These are phyloP conservation scores for Eucalyptus paniculata DNA, from an alignment of 345 rosid genomes.

Conservation along the genomic window DNA sequence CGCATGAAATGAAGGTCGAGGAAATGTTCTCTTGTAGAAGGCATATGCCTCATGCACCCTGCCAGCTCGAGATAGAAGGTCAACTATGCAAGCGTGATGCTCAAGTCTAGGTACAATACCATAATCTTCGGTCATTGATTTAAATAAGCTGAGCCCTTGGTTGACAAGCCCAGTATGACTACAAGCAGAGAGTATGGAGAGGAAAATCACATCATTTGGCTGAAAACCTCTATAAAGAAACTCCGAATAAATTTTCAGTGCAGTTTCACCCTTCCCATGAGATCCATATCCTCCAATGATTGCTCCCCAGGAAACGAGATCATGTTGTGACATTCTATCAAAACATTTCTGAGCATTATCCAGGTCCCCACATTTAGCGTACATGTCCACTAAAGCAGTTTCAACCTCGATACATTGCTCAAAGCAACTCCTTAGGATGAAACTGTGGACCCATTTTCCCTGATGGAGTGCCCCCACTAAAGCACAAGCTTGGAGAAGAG, in stretches of 20 bases:
- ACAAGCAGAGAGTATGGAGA: conserved; percentile 63
- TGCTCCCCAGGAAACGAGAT: conserved; percentile 57
- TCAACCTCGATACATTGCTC: conserved; percentile 28
- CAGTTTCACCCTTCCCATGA: conserved; percentile 67
- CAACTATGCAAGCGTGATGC: conserved; percentile 49
- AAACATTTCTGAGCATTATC: conserved; percentile 58
- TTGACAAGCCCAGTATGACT: conserved; percentile 64
- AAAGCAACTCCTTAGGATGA: conserved; percentile 32
- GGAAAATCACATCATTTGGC: conserved; percentile 61
- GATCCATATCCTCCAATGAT: conserved; percentile 67
- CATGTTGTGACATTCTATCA: conserved; percentile 24
- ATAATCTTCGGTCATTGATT: conserved; percentile 34
- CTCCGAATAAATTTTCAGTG: conserved; percentile 37
- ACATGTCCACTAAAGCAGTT: conserved; percentile 72
- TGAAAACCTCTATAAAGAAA: conserved; percentile 42
- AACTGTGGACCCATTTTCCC: conserved; percentile 61
- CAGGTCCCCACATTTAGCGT: conserved; percentile 66
- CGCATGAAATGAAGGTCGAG: conserved; percentile 18
- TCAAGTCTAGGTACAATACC: conserved; percentile 34
- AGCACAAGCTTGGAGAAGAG: conserved; percentile 71
- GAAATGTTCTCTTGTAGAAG: conserved; percentile 32
- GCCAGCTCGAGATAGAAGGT: conserved; percentile 51
- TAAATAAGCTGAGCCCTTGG: conserved; percentile 45
- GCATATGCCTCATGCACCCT: conserved; percentile 40
- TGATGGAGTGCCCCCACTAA: conserved; percentile 31